Evolutionary conservation across 495 filamentous ascomycete species (phyloP), one percentile per base, ranked within the genome.

Genomic region (Gamarada debralockiae): DNA sequence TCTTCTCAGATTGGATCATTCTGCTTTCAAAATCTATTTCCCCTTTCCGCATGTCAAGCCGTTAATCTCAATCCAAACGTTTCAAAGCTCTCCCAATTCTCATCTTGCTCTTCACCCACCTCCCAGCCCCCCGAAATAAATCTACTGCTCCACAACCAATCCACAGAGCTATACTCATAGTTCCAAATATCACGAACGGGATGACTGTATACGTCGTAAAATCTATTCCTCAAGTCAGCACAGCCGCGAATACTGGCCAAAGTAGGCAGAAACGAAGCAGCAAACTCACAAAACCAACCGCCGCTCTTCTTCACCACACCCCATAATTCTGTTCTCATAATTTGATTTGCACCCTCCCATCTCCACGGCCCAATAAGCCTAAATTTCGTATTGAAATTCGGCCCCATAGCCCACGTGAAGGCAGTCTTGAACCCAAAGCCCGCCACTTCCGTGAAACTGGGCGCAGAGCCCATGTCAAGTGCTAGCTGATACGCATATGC

Each of bases 401-500:
- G 55, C 8, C 68, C 57, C 8, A 72, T 58, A 0, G 65, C 68
- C 70, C 70, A 73, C 2, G 42, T 39, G 18, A 41, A 25, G 0
- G 56, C 52, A 13, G 67, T 18, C 33, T 58, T 67, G 53, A 53
- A 61, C 1, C 54, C 63, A 6, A 55, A 18, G 2, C 41, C 12
- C 1, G 59, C 5, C 0, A 72, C 53, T 7, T 74, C 62, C 7
- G 43, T 18, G 17, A 73, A 58, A 0, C 61, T 53, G 5, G 69
- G 64, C 0, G 68, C 70, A 2, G 63, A 59, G 46, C 60, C 71
- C 52, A 74, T 71, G 55, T 76, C 72, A 8, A 64, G 42, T 0
- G 66, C 72, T 0, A 76, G 62, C 48, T 74, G 71, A 57, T 70
- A 73, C 25, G 69, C 66, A 44, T 76, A 76, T 14, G 64, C 66